phyloP scores from a whole-genome alignment of 2,329 filamentous ascomycete species.

The Metarhizium robertsii region DNA sequence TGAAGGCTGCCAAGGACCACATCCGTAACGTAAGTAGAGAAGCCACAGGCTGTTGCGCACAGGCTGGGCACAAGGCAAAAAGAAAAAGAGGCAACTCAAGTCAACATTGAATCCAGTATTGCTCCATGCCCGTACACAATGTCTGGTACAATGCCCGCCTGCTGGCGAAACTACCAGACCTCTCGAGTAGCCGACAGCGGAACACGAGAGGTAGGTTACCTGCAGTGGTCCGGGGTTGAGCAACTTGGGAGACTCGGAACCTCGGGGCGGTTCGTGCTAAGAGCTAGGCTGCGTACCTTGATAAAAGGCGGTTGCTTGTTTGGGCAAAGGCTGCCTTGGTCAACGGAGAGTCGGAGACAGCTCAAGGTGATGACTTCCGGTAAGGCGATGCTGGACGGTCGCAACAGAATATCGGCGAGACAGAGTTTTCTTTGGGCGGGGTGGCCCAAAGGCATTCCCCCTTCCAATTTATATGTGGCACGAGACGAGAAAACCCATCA shows the following conservation, averaged over 20 bases:
- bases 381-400: not conserved
- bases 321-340: conserved; percentile 3
- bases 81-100: no score
- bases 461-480: conserved; percentile 6
- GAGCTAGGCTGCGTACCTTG: not conserved
- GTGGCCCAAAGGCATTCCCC: conserved; percentile 1
- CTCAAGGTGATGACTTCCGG: not conserved
- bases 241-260: not conserved
- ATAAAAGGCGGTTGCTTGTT: conserved; percentile 4
- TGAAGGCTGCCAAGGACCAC: no score
- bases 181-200: no score
- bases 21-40: no score
- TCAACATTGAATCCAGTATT: no score
- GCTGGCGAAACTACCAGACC: no score
- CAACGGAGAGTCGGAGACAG: not conserved
- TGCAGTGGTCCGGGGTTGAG: not conserved
- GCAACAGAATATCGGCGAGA: not conserved
- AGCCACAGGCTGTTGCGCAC: no score
- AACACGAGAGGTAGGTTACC: no score
- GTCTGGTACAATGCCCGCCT: no score
- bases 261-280: not conserved
- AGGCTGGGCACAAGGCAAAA: no score
- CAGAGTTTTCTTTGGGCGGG: conserved; percentile 1
- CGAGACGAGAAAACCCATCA: conserved; percentile 3
- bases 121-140: no score